These are phyloP conservation scores for Hypoxylon lienhwacheense DNA, from an alignment of 495 filamentous ascomycete species.

Conservation along the genomic window DNA sequence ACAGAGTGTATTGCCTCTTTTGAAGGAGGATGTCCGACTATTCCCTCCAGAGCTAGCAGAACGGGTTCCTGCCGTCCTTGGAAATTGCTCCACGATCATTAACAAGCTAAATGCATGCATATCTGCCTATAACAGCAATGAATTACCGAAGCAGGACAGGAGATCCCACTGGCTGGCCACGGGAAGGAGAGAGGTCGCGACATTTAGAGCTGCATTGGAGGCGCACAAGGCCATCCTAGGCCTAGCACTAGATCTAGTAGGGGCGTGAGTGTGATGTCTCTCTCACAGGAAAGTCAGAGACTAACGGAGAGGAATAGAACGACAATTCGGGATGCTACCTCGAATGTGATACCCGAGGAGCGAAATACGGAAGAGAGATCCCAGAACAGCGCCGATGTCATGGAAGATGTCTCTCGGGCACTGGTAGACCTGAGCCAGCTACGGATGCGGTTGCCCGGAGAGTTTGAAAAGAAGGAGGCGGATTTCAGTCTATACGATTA, in stretches of 20 bases:
- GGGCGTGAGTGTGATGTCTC: conserved; percentile 37
- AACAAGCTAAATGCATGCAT: conserved; percentile 42
- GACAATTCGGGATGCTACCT: conserved; percentile 35
- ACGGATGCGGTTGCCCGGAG: conserved; percentile 33
- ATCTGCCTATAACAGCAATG: conserved; percentile 32
- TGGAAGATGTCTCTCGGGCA: conserved; percentile 36
- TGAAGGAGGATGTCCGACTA: conserved; percentile 48
- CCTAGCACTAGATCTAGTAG: conserved; percentile 47
- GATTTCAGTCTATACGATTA: conserved; percentile 41
- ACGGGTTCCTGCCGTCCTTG: conserved; percentile 43
- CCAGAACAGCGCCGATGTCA: conserved; percentile 28
- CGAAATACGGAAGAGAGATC: conserved; percentile 31
- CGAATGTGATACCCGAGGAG: conserved; percentile 17
- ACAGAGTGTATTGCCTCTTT: conserved; percentile 46
- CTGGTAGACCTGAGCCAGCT: conserved; percentile 37
- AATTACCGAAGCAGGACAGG: conserved; percentile 44
- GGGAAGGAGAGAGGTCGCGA: conserved; percentile 40
- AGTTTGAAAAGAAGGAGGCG: conserved; percentile 40
- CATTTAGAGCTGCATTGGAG: conserved; percentile 41
- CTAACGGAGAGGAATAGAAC: conserved; percentile 26
- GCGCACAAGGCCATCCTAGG: conserved; percentile 46
- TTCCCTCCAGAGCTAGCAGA: conserved; percentile 44
- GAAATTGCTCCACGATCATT: conserved; percentile 41
- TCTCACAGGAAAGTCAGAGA: conserved; percentile 1
- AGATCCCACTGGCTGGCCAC: conserved; percentile 45